Conservation (phyloP, 2,329 filamentous ascomycete genomes). For the Epichloe elymi region DNA sequence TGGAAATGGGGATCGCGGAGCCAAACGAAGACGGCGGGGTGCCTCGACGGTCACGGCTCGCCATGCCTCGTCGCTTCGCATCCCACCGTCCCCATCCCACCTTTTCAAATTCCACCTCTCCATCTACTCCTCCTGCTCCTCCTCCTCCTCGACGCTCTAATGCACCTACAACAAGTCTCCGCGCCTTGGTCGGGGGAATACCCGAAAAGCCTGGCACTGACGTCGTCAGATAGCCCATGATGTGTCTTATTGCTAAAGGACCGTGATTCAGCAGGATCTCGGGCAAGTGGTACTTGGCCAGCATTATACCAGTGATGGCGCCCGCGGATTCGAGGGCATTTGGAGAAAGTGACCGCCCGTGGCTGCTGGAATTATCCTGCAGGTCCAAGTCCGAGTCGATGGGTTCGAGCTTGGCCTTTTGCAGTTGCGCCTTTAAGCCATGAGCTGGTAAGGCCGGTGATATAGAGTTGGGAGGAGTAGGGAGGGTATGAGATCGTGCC, state of each 20-base stretch:
- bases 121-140: conserved; percentile 47
- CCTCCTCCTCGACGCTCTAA: conserved; percentile 65
- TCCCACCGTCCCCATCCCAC: conserved; percentile 97
- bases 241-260: conserved; percentile 83
- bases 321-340: conserved; percentile 56
- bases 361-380: conserved; percentile 39
- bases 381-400: conserved; percentile 84
- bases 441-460: conserved; percentile 78
- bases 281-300: conserved; percentile 82
- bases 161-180: conserved; percentile 82
- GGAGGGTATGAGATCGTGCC: conserved; percentile 53
- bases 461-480: conserved; percentile 90
- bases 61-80: conserved; percentile 59
- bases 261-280: conserved; percentile 83
- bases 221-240: conserved; percentile 89
- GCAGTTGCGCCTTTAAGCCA: conserved; percentile 57
- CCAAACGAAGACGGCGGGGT: conserved; percentile 29
- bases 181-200: conserved; percentile 83
- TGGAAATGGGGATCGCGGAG: conserved; percentile 44
- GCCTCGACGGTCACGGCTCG: conserved; percentile 31
- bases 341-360: conserved; percentile 29
- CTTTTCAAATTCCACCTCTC: conserved; percentile 80
- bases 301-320: conserved; percentile 69
- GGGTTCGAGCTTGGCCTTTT: conserved; percentile 44
- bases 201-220: conserved; percentile 85